Conservation (phyloP, 1,284 basidiomycete genomes). For the Malassezia dermatis region DNA sequence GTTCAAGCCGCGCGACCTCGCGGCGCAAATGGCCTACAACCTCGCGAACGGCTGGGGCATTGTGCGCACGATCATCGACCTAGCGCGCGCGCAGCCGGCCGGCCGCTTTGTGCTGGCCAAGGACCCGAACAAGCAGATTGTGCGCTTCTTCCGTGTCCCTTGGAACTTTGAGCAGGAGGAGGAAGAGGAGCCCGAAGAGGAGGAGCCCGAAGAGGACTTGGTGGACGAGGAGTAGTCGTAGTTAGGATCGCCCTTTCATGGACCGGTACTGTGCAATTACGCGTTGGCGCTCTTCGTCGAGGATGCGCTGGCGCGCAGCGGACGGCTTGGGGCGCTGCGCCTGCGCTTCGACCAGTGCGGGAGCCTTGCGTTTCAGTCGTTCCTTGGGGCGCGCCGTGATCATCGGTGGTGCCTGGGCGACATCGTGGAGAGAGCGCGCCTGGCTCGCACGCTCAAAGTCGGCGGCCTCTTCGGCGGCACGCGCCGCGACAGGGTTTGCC, state of each 20-base stretch:
- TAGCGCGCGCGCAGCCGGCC: constrained; percentile 31
- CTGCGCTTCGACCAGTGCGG: background rate
- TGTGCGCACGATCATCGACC: constrained; percentile 52
- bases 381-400: constrained; percentile 32
- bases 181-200: constrained; percentile 50
- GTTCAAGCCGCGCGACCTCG: constrained; percentile 87
- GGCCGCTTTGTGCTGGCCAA: constrained; percentile 46
- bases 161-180: constrained; percentile 60
- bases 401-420: constrained; percentile 32
- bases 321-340: constrained; percentile 22
- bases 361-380: constrained; percentile 16
- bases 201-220: constrained; percentile 55
- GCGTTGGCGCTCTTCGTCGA: constrained; percentile 31
- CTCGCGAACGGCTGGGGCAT: constrained; percentile 97
- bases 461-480: background rate
- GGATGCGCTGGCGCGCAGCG: constrained; percentile 31
- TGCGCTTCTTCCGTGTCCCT: constrained; percentile 86
- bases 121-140: constrained; percentile 57
- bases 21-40: constrained; percentile 87
- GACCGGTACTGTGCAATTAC: constrained; percentile 33
- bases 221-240: constrained; percentile 20
- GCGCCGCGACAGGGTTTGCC: background rate
- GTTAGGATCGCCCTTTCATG: constrained; percentile 21
- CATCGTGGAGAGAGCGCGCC: constrained; percentile 25
- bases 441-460: constrained; percentile 4